Evolutionary conservation across 164 flowering plant species (phyloP).

Genomic region (Nymphaea thermarum): DNA sequence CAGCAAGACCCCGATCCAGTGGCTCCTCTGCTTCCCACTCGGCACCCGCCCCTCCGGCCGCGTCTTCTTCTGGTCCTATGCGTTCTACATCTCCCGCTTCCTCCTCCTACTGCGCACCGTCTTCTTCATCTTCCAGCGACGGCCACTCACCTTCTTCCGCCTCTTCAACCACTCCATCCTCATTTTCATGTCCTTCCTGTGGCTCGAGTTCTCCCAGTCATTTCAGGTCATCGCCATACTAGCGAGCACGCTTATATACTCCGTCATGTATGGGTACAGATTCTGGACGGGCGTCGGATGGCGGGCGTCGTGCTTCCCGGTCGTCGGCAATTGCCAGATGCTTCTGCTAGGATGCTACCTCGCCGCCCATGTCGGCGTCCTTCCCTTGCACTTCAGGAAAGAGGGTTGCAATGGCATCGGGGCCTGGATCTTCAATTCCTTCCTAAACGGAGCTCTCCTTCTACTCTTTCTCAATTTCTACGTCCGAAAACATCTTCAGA

Average conservation of each 20-base stretch:
- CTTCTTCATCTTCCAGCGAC: slow-evolving; percentile 36
- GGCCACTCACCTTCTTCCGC: slow-evolving; percentile 31
- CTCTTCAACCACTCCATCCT: slow-evolving; percentile 47
- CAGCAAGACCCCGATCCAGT: slow-evolving; percentile 55
- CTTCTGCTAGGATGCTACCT: slow-evolving; percentile 47
- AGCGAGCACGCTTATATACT: slow-evolving; percentile 30
- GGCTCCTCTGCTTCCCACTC: slow-evolving; percentile 84
- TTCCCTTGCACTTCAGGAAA: slow-evolving; percentile 51
- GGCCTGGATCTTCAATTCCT: slow-evolving; percentile 61
- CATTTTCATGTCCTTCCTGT: slow-evolving; percentile 47
- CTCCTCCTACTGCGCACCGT: slow-evolving; percentile 49
- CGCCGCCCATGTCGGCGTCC: slow-evolving; percentile 55
- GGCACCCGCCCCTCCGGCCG: slow-evolving; percentile 84
- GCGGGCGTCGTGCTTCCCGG: slow-evolving; percentile 42
- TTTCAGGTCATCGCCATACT: slow-evolving; percentile 73
- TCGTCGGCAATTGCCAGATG: slow-evolving; percentile 53
- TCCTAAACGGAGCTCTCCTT: slow-evolving; percentile 33
- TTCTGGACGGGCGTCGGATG: slow-evolving; percentile 74
- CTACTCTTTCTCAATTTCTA: slow-evolving; percentile 32
- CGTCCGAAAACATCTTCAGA: slow-evolving; percentile 22
- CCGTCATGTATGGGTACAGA: slow-evolving; percentile 58
- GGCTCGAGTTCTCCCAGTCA: slow-evolving; percentile 93
- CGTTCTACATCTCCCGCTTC: slow-evolving; percentile 63
- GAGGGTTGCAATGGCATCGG: slow-evolving; percentile 89
- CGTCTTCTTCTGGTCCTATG: slow-evolving; percentile 89